Conservation (phyloP, 257 asterid species). For the Striga asiatica region DNA sequence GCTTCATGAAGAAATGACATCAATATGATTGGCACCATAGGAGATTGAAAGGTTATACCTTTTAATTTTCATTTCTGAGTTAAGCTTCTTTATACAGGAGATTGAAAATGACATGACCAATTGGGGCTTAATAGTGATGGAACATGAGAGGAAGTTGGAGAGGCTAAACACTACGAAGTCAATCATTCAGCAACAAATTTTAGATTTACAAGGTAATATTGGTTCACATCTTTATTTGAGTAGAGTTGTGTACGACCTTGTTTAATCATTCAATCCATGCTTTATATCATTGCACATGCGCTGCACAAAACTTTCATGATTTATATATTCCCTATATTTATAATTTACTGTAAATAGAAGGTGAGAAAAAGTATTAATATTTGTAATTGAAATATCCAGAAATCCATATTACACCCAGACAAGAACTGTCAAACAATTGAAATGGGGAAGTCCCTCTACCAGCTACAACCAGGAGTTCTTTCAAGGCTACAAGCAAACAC, state of each 20-base stretch:
- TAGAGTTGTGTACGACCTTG: background rate
- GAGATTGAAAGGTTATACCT: background rate
- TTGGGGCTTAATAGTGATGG: conserved; percentile 2
- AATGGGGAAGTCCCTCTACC: no score
- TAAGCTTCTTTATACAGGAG: conserved; percentile 18
- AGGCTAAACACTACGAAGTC: background rate
- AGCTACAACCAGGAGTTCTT: background rate
- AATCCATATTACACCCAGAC: background rate
- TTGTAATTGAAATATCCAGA: no score
- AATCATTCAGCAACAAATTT: conserved; percentile 13
- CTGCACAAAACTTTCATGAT: background rate
- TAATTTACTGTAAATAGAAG: no score
- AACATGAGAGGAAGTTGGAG: conserved; percentile 12
- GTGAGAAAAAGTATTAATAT: no score
- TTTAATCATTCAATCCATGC: background rate
- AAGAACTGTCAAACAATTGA: background rate
- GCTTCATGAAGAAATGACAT: background rate
- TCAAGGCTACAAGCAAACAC: no score
- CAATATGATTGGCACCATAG: background rate
- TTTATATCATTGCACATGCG: background rate
- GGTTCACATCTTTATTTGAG: background rate
- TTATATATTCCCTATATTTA: no score
- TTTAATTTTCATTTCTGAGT: conserved; percentile 8
- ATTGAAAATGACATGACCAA: conserved; percentile 28
- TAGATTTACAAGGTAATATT: conserved; percentile 37